Base-by-base conservation (phyloP, 2,329 filamentous ascomycete species). In the Cucurbitaria berberidis region DNA sequence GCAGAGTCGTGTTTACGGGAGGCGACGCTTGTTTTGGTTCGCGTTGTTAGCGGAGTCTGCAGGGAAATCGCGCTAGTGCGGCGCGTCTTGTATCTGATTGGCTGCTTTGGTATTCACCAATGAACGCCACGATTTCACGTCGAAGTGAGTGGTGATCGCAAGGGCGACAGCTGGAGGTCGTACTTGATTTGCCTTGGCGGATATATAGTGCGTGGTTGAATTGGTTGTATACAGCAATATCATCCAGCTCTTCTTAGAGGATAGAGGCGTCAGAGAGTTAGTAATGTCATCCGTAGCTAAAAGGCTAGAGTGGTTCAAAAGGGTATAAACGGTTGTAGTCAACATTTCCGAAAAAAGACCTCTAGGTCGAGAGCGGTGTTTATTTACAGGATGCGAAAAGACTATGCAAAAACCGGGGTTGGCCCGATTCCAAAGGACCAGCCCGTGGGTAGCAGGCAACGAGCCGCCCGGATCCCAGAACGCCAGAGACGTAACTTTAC, bases 21-120 rank as follows among this genome's bases (percentile, higher is more conserved):
- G 27, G 55, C 48, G 30, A 30, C 40, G 44, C 45, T 27, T 57
- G 50, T 53, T 57, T 57, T 34, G 50, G 48, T 51, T 48, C 55
- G 55, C 46, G 55, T 54, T 56, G 53, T 41, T 38, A 45, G 45
- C 47, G 47, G 15, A 35, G 16, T 42, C 53, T 41, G 44, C 21
- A 38, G 32, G 29, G 30, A 35, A 47, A 51, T 36, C 29, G 19
- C 40, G 32, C 40, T 52, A 49, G 53, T 30, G 38, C 38, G 19
- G 24, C 16, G 7, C n/a, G 10, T 45, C 36, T 27, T 32, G 35
- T 35, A 34, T 3, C n/a, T 49, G 40, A 54, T 46, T 46, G 44
- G 44, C 34, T 46, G 34, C 9, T 24, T 15, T 16, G 29, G 7
- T 24, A n/a, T 1, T 11, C 15, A 39, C 3, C 18, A 22, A 18